Evolutionary conservation across 441 rosid genomes (phyloP), one percentile per base, ranked within the genome.

Genomic region (Euphorbia schlechtendalii): DNA sequence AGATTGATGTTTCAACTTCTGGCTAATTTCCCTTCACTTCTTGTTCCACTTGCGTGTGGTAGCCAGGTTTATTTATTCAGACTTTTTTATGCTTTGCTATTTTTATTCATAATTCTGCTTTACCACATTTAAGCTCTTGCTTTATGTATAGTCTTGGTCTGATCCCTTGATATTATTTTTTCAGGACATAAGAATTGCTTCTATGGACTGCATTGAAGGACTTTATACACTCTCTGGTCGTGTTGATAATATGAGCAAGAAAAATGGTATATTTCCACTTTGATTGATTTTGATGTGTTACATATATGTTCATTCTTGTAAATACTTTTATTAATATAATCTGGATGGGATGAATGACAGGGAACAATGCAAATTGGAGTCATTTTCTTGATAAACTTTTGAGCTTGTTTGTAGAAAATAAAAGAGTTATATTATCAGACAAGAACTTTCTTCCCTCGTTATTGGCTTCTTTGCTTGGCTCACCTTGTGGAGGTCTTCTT

Each of bases 181-280:
- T 72, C 83, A 96, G 99, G 96, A 79, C 66, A 46, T 82, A 48
- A 86, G 85, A 73, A 56, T 65, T 68, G 87, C 96, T 74, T 92
- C 96, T 51, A 88, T 92, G 88, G 77, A 78, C 61, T 90, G 97
- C 80, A 69, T 90, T 62, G 98, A 92, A 78, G 86, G 78, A 59
- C 73, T 90, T 43, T 73, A 67, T 73, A 68, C 82, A 43, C 69
- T 92, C 61, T 78, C 88, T 67, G 70, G 79, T 62, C 87, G 75
- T 34, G 79, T 80, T 59, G 90, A 93, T 74, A 58, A 69, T 43
- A 84, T 87, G 70, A 82, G 89, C 85, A 90, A 88, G 83, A 92
- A 86, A 82, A 92, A 95, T 82, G 99, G 99, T 95, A 83, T 90
- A 78, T 68, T 22, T 14, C 55, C 52, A 17, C 41, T 77, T 59